Base-by-base conservation (phyloP, 2,329 filamentous ascomycete genomes). In the Epichloe gansuensis region DNA sequence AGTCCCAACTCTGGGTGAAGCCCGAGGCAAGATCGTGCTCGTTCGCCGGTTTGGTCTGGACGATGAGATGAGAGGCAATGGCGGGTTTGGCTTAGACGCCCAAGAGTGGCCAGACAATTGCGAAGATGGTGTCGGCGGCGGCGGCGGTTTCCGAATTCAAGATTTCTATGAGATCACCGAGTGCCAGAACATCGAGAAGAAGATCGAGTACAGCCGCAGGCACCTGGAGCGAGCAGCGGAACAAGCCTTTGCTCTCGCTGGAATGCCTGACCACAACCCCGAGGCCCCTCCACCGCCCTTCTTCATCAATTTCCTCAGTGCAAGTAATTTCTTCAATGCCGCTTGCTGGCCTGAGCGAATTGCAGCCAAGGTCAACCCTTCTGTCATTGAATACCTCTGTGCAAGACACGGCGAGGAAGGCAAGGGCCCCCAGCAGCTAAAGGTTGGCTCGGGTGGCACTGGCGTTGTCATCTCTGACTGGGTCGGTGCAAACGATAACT, bases 311-410 rank as follows among this genome's bases (percentile, higher is more conserved):
- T 97, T 96, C 65, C 68, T 96, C 56, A 89, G 78, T 59, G 93
- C 85, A 1, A 91, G 85, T 66, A 96, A 96, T 71, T 97, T 97
- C 72, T 97, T 91, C 82, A 90, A 88, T 58, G 75, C 84, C 1
- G 82, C 80, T 51, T 95, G 89, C 68, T 98, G 93, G 93, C 93
- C 93, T 0, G 90, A 95, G 67, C 84, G 80, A 62, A 88, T 98
- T 65, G 91, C 93, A 1, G 84, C 81, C 21, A 88, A 86, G 70
- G 76, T 95, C 47, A 97, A 97, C 71, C 87, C 90, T 17, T 82
- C 84, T 2, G 77, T 82, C 51, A 65, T 82, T 53, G 78, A 82
- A 60, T 80, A 82, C 63, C 66, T 84, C 31, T 84, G 80, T 63
- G 68, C 72, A 57, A 68, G 68, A 12, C 81, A 84, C 62, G 77